Base-by-base conservation (phyloP, 2,329 filamentous ascomycete species). In the Microcyclospora pomicola region DNA sequence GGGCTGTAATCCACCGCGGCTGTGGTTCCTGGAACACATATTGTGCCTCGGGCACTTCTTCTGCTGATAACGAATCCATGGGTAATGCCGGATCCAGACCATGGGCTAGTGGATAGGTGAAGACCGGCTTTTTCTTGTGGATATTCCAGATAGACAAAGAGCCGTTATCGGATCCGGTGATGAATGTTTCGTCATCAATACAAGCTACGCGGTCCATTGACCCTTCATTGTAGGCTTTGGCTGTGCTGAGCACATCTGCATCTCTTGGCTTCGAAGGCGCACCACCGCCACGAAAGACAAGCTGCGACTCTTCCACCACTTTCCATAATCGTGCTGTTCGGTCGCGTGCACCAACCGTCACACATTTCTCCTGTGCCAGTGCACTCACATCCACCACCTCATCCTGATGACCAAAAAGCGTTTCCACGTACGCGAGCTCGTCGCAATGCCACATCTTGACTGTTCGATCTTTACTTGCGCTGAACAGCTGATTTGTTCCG, bases 371-470 rank as follows among this genome's bases (percentile, higher is more conserved):
- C 49, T 86, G 77, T 2, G 80, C 78, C 44, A 93, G 71, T 15
- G 84, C 80, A 46, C 83, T 82, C 38, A 98, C 75, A 53, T 86
- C 83, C 29, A 88, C 71, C 5, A 96, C 82, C 46, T 83, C 73
- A 56, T 96, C 88, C 56, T 95, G 88, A 62, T 98, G 91, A 33
- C 91, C 91, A 55, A 95, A 96, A 0, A 98, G 69, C 0, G 88
- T 96, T 61, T 98, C 91, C 24, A 95, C 75, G 54, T 96, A 98
- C 33, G 88, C 85, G 44, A 94, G 71, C 58, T 92, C 86, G 50
- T 94, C 82, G 32, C 95, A 67, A 48, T 81, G 88, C 85, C 88
- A 98, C 27, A 92, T 81, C 61, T 96, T 96, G 56, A 98, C 80
- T 2, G 88, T 94, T 31, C 91, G 76, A 61, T 98, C 91, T 53